These are phyloP conservation scores for Botryotinia globosa DNA, from an alignment of 2,329 filamentous ascomycete genomes.

Conservation along the genomic window DNA sequence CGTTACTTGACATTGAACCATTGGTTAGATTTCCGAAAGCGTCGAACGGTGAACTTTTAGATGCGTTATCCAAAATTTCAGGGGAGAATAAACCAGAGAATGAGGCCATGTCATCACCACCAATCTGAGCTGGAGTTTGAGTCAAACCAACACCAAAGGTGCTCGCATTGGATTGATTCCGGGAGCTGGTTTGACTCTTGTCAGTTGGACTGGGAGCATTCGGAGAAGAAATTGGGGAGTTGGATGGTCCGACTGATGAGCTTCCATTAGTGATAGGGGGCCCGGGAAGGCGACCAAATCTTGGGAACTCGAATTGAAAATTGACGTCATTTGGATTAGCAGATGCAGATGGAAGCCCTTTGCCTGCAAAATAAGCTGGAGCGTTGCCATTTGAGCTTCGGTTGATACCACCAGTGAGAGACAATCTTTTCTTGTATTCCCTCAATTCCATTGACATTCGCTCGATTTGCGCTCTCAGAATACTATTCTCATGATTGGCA, in stretches of 20 bases:
- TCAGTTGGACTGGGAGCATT: constrained; percentile 30
- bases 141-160: constrained; percentile 36
- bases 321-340: constrained; percentile 68
- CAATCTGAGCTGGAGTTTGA: constrained; percentile 28
- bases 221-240: constrained; percentile 27
- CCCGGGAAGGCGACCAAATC: constrained; percentile 73
- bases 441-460: constrained; percentile 79
- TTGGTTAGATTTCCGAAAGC: constrained; percentile 45
- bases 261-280: constrained; percentile 34
- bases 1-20: constrained; percentile 44
- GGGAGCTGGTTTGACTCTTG: constrained; percentile 31
- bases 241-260: constrained; percentile 26
- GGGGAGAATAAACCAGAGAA: constrained; percentile 60
- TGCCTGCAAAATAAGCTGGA: constrained; percentile 40
- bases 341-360: constrained; percentile 47
- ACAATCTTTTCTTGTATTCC: constrained; percentile 86
- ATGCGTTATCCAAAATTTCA: constrained; percentile 47
- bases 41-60: constrained; percentile 42
- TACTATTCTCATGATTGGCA: constrained; percentile 79
- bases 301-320: constrained; percentile 95
- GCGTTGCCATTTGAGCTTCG: constrained; percentile 27
- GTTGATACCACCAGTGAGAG: constrained; percentile 46
- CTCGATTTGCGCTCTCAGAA: constrained; percentile 83
- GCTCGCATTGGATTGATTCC: constrained; percentile 34
- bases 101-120: constrained; percentile 48